These are phyloP conservation scores for Backusella morwellensis DNA, from an alignment of 192 early-diverging fungal genomes.

Conservation along the genomic window DNA sequence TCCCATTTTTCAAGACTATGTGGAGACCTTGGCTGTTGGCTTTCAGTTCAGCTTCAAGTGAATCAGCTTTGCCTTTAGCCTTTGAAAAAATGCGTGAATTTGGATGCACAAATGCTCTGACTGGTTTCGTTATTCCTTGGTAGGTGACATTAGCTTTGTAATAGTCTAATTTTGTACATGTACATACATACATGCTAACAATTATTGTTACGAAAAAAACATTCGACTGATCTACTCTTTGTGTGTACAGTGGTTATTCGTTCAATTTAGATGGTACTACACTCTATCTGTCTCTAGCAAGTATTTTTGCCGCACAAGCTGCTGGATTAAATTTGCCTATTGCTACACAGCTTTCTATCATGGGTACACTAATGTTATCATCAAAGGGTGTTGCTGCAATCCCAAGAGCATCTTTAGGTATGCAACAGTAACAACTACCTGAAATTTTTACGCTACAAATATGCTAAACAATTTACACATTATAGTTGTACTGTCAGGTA, in stretches of 20 bases:
- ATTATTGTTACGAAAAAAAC: background rate
- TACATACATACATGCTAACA: too few relatives aligned
- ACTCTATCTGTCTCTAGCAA: constrained; percentile 61
- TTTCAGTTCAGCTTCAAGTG: constrained; percentile 69
- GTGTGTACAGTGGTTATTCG: constrained; percentile 55
- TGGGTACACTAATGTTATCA: constrained; percentile 65
- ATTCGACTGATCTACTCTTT: background rate
- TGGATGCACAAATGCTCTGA: constrained; percentile 64
- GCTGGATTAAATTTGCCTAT: constrained; percentile 44
- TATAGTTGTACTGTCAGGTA: constrained; percentile 57
- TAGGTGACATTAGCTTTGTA: background rate
- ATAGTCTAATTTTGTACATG: background rate
- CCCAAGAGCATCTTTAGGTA: constrained; percentile 50
- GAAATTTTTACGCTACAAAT: background rate
- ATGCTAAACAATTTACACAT: background rate
- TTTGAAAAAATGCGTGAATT: constrained; percentile 67
- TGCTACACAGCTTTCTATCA: constrained; percentile 59
- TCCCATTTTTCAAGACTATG: constrained; percentile 47
- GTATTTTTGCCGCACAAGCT: constrained; percentile 68
- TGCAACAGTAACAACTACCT: background rate
- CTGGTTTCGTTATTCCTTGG: constrained; percentile 61
- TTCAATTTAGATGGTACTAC: constrained; percentile 80
- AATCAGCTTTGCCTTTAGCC: constrained; percentile 66
- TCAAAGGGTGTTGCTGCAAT: constrained; percentile 64
- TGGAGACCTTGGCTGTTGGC: constrained; percentile 64